These are phyloP conservation scores for Verticillium nonalfalfae DNA, from an alignment of 2,329 filamentous ascomycete species.

Conservation along the genomic window DNA sequence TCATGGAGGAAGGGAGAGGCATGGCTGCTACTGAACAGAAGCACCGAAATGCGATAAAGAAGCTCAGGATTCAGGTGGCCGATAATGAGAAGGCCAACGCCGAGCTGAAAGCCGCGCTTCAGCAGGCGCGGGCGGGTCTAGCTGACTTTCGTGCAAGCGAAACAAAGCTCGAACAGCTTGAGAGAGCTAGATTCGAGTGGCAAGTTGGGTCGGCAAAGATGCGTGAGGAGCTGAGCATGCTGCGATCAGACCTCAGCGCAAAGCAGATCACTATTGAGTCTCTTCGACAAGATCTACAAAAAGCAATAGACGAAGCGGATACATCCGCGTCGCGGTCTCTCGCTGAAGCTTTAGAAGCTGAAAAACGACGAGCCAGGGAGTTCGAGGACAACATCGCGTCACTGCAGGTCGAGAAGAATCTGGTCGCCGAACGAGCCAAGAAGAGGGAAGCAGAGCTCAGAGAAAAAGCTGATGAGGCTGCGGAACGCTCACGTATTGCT, in stretches of 20 bases:
- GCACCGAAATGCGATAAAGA: slow-evolving; percentile 76
- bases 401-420: slow-evolving; percentile 72
- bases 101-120: slow-evolving; percentile 51
- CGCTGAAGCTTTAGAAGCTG: slow-evolving; percentile 60
- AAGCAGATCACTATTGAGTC: slow-evolving; percentile 61
- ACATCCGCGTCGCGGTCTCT: slow-evolving; percentile 60
- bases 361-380: slow-evolving; percentile 44
- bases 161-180: slow-evolving; percentile 42
- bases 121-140: slow-evolving; percentile 49
- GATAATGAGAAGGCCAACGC: slow-evolving; percentile 60
- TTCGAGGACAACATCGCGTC: slow-evolving; percentile 54
- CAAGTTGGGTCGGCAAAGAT: slow-evolving; percentile 18
- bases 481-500: slow-evolving; percentile 59
- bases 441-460: slow-evolving; percentile 63
- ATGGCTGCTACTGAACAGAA: slow-evolving; percentile 83
- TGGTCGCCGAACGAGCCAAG: slow-evolving; percentile 59
- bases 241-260: slow-evolving; percentile 57
- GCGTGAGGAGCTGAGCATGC: slow-evolving; percentile 39
- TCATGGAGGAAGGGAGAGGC: slow-evolving; percentile 90
- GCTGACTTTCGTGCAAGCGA: slow-evolving; percentile 39
- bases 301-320: slow-evolving; percentile 61
- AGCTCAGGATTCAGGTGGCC: slow-evolving; percentile 60
- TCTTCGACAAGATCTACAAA: slow-evolving; percentile 62
- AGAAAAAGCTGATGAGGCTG: slow-evolving; percentile 66
- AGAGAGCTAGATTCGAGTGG: slow-evolving; percentile 38